Base-by-base conservation (phyloP, 2,329 filamentous ascomycete genomes). In the Fusarium sp. region DNA sequence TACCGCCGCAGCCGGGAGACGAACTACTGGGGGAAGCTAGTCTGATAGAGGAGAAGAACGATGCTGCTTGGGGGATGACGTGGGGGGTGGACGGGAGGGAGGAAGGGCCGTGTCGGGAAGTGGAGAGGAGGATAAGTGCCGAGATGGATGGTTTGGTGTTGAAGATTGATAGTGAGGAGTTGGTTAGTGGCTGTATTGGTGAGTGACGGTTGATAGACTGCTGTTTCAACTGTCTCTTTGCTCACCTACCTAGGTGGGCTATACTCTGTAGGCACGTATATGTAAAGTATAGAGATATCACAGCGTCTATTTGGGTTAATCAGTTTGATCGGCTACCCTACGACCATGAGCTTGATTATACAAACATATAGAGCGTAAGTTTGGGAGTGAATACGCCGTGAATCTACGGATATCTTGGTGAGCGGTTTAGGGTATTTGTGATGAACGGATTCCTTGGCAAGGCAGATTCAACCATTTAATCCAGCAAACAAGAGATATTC, bases 31-130 rank as follows among this genome's bases (percentile, higher is more conserved):
- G 47, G 25, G 25, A 33, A 33, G 16, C 59, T 63, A 52, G 38
- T 33, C 36, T 47, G n/a, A n/a, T 18, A 45, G 38, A 60, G 40
- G 45, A 50, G 22, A 50, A n/a, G 45, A 50, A 10, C 16, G 45
- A 14, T 27, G 22, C 42, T 25, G 31, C 9, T 60, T 60, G 35
- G 60, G 10, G 29, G 29, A 31, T 31, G 29, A 31, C 42, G 60
- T 63, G 42, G 60, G 45, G 45, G 59, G 35, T 59, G 57, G 9
- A 42, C 57, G 57, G 58, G 58, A 38, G 40, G 42, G 47, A 52
- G 22, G 42, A 52, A 22, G 35, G 20, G 59, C 25, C n/a, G 27
- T 29, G 27, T 29, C 36, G 56, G 35, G 35, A 35, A 29, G 36
- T 27, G 52, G 52, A 52, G 47, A 31, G 27, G 27, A 20, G 47